These are phyloP conservation scores for Thraustochytrium aureum DNA, from an alignment of 352 stramenopile genomes.

Conservation along the genomic window DNA sequence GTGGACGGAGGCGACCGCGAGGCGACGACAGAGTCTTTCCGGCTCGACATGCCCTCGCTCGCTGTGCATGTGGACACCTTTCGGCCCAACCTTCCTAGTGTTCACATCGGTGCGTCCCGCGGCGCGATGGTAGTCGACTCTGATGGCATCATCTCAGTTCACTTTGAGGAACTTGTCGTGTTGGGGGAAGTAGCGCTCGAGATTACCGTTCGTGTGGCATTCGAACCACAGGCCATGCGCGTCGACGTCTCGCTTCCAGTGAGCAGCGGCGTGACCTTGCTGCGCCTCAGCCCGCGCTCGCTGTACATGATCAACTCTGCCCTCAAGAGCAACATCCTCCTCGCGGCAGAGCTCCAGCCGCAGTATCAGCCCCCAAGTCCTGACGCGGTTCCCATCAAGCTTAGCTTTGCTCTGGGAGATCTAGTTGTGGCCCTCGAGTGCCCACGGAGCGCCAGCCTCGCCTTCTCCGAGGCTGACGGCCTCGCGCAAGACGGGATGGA, in stretches of 20 bases:
- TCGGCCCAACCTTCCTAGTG: constrained; percentile 4
- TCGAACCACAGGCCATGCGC: neutral
- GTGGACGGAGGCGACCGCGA: too few species aligned
- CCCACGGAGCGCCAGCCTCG: neutral
- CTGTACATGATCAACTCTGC: constrained; percentile 39
- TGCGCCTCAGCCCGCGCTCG: neutral
- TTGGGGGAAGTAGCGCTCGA: too few species aligned
- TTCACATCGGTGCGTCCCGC: too few species aligned
- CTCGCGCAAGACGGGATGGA: too few species aligned
- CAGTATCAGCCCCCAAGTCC: neutral
- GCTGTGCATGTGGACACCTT: constrained; percentile 8
- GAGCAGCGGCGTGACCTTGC: neutral
- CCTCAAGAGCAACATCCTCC: constrained; percentile 35
- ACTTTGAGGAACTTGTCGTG: too few species aligned
- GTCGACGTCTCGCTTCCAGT: neutral
- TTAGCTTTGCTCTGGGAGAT: neutral
- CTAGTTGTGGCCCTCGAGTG: neutral
- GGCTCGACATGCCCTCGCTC: neutral
- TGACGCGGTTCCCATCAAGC: neutral
- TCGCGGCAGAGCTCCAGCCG: neutral
- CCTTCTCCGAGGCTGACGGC: too few species aligned
- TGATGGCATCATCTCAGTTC: too few species aligned
- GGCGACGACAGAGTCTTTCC: neutral
- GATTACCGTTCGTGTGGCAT: too few species aligned
- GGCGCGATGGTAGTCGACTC: too few species aligned